Conservation (phyloP, 2,329 filamentous ascomycete genomes). For the Trichoderma sp. region DNA sequence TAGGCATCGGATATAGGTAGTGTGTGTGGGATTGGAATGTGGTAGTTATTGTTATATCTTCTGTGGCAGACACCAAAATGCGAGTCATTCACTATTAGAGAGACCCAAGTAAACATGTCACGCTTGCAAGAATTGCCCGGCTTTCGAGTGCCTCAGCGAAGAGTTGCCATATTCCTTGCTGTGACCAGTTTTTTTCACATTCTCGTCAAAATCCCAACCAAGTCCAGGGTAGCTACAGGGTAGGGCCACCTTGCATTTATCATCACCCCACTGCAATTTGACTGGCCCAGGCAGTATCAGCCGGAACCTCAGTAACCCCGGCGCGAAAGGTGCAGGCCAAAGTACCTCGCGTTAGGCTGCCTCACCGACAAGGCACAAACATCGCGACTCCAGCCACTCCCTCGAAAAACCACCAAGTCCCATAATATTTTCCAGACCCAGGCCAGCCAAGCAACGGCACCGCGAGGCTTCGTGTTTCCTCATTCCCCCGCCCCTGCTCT, state of each 20-base stretch:
- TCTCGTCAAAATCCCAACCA: background rate
- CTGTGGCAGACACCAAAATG: no score
- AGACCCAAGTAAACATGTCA: no score
- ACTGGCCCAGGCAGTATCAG: background rate
- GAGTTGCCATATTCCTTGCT: background rate
- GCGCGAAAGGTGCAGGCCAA: no score
- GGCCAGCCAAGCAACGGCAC: constrained; percentile 7
- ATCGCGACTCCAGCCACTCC: constrained; percentile 18
- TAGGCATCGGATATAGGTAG: no score
- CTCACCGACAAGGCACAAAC: constrained; percentile 26
- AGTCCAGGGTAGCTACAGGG: constrained; percentile 5
- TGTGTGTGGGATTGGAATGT: no score
- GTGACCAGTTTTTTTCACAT: background rate
- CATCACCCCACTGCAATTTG: constrained; percentile 12
- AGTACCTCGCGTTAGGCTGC: constrained; percentile 11
- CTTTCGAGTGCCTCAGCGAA: background rate
- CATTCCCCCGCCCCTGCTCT: constrained; percentile 28
- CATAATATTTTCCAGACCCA: constrained; percentile 21
- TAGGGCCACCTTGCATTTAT: constrained; percentile 1
- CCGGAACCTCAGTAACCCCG: background rate
- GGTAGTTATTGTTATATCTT: no score
- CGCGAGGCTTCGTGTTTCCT: constrained; percentile 2
- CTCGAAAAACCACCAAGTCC: constrained; percentile 21
- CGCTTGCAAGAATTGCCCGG: no score
- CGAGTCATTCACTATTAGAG: no score